These are phyloP conservation scores for Wilcoxina mikolae DNA, from an alignment of 495 filamentous ascomycete genomes.

Conservation along the genomic window DNA sequence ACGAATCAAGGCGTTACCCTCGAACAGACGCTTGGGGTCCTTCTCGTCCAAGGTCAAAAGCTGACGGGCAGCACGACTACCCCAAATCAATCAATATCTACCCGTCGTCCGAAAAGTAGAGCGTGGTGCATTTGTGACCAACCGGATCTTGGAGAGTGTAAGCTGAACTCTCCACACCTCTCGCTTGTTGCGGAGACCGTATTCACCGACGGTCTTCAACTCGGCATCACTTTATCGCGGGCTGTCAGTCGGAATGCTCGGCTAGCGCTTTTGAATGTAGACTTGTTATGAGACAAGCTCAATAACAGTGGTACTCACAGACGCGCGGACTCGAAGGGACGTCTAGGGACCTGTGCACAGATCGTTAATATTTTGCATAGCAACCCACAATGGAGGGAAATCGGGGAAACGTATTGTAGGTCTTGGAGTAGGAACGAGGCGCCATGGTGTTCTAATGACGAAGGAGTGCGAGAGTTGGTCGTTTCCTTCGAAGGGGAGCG, in stretches of 20 bases:
- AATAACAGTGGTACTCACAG: constrained; percentile 97
- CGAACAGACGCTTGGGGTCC: constrained; percentile 99
- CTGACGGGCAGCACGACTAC: constrained; percentile 96
- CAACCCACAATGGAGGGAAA: constrained; percentile 5
- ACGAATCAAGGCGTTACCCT: constrained; percentile 99
- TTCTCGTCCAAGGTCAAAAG: constrained; percentile 99
- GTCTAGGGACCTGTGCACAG: constrained; percentile 32
- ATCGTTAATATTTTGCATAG: constrained; percentile 14
- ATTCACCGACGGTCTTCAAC: constrained; percentile 98
- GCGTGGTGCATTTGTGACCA: constrained; percentile 1
- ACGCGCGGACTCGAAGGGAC: constrained; percentile 95
- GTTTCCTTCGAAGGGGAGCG: constrained; percentile 7
- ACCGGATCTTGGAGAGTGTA: constrained; percentile 89
- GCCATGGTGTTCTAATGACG: constrained; percentile 33
- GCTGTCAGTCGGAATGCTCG: constrained; percentile 2
- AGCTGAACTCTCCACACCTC: constrained; percentile 99
- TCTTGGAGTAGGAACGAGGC: constrained; percentile 78
- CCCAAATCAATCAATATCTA: constrained; percentile 7
- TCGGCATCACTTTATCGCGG: constrained; percentile 71
- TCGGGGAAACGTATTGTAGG: constrained; percentile 72
- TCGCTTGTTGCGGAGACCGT: constrained; percentile 98
- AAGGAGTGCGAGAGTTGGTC: constrained; percentile 16
- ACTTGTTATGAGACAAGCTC: constrained; percentile 96
- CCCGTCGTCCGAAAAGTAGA: neutral
- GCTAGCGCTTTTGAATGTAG: constrained; percentile 39